Evolutionary conservation across 1,284 basidiomycete species (phyloP), one percentile per base, ranked within the genome.

Genomic region (Microbotryum intermedium): DNA sequence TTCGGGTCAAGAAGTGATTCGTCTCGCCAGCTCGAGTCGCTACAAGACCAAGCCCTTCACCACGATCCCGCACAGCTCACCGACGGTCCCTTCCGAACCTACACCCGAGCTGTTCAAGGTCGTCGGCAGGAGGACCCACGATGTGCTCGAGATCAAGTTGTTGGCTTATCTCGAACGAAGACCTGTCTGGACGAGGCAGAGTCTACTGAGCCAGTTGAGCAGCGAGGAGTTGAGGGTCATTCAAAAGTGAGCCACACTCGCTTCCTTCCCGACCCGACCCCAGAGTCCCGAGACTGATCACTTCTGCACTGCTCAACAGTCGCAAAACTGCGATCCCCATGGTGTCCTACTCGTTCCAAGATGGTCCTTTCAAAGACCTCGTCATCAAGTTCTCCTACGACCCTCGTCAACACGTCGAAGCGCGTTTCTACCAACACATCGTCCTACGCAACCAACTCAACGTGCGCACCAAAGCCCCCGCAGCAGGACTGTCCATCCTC

Each of bases 361-460:
- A 97, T 65, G 94, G 94, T 0, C 90, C 92, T 2, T 97, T 88
- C 86, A 81, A 90, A 55, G 93, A 97, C 72, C 87, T 87, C 9
- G 80, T 94, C 50, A 81, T 97, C 28, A 82, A 84, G 48, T 87
- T 91, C 60, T 85, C 86, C 4, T 97, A 94, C 72, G 94, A 99
- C 72, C 92, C 93, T 13, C 79, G 92, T 52, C 78, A 79, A 64
- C 81, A 88, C 64, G 78, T 79, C 1, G 76, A 80, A 46, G 85
- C 87, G 47, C 81, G 89, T 65, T 83, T 90, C 90, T 73, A 70
- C 57, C 72, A 74, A 61, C 63, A 65, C 43, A 50, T 71, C 43
- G 25, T 52, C 28, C 50, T 72, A 16, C 67, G 70, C 16, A 71
- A 71, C 48, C 50, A 58, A 26, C 49, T 30, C 43, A 71, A 68